These are phyloP conservation scores for Chaetomium sp. DNA, from an alignment of 2,329 filamentous ascomycete genomes.

Conservation along the genomic window DNA sequence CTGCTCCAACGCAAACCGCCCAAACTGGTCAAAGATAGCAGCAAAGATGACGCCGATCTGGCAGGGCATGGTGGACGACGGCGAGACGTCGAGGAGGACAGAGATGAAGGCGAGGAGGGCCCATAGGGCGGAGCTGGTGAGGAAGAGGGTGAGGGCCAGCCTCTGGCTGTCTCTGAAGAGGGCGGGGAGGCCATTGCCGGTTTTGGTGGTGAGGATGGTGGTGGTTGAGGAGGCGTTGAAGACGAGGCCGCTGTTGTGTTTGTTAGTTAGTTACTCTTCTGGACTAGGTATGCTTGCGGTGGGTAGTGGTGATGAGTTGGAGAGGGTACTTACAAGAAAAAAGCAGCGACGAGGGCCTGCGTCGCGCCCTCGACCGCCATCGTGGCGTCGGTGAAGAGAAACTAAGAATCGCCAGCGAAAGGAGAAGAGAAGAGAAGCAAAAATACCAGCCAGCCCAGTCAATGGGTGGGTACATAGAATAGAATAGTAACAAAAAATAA, in stretches of 20 bases:
- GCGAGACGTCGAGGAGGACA: constrained; percentile 38
- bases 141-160: constrained; percentile 56
- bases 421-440: constrained; percentile 16
- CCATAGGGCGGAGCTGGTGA: constrained; percentile 47
- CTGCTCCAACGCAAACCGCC: constrained; percentile 47
- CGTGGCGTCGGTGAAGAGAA: constrained; percentile 26
- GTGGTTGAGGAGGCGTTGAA: constrained; percentile 45
- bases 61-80: constrained; percentile 37
- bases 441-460: constrained; percentile 34
- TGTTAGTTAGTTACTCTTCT: constrained; percentile 13
- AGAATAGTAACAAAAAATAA: constrained; percentile 30
- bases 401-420: constrained; percentile 15
- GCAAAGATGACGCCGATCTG: constrained; percentile 47
- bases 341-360: constrained; percentile 47
- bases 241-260: constrained; percentile 41
- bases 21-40: constrained; percentile 51
- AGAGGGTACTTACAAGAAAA: constrained; percentile 43
- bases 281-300: background rate
- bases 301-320: background rate
- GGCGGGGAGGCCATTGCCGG: constrained; percentile 40
- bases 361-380: constrained; percentile 42
- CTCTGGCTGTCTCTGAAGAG: constrained; percentile 53
- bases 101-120: constrained; percentile 46
- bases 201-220: constrained; percentile 39
- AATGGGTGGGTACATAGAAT: constrained; percentile 36